These are phyloP conservation scores for Akanthomyces dipterigenus DNA, from an alignment of 2,329 filamentous ascomycete species.

Conservation along the genomic window DNA sequence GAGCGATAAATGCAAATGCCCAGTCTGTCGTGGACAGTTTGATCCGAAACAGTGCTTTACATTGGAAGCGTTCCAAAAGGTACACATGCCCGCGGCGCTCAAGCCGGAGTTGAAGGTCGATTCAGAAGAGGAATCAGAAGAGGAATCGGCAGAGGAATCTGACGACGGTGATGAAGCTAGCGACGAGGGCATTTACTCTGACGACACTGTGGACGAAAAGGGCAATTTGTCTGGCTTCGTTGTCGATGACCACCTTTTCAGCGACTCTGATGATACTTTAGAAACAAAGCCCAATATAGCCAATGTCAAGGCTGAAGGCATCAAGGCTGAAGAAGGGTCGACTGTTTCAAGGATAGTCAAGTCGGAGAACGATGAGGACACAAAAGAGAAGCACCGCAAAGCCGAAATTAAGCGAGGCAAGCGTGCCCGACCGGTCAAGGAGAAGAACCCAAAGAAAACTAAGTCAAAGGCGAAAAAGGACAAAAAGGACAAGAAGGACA, in stretches of 20 bases:
- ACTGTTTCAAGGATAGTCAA: background rate
- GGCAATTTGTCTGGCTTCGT: conserved; percentile 30
- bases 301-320: conserved; percentile 13
- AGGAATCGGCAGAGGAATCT: conserved; percentile 23
- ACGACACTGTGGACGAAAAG: conserved; percentile 24
- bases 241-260: conserved; percentile 24
- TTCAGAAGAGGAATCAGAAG: conserved; percentile 28
- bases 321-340: conserved; percentile 14
- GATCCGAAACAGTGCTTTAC: conserved; percentile 66
- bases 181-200: conserved; percentile 22
- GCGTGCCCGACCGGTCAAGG: background rate
- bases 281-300: conserved; percentile 21
- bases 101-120: conserved; percentile 26
- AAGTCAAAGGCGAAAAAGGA: conserved; percentile 15
- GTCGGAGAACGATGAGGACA: conserved; percentile 23
- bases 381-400: conserved; percentile 17
- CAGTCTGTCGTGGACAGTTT: conserved; percentile 64
- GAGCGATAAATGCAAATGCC: conserved; percentile 55
- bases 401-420: conserved; percentile 8
- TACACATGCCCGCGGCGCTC: conserved; percentile 54
- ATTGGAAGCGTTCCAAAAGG: conserved; percentile 64
- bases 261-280: conserved; percentile 28
- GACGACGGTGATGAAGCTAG: conserved; percentile 17
- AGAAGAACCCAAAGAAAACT: conserved; percentile 15
- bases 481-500: conserved; percentile 18